Evolutionary conservation across 2,329 filamentous ascomycete species (phyloP), one percentile per base, ranked within the genome.

Genomic region (Fusarium guadeloupense): DNA sequence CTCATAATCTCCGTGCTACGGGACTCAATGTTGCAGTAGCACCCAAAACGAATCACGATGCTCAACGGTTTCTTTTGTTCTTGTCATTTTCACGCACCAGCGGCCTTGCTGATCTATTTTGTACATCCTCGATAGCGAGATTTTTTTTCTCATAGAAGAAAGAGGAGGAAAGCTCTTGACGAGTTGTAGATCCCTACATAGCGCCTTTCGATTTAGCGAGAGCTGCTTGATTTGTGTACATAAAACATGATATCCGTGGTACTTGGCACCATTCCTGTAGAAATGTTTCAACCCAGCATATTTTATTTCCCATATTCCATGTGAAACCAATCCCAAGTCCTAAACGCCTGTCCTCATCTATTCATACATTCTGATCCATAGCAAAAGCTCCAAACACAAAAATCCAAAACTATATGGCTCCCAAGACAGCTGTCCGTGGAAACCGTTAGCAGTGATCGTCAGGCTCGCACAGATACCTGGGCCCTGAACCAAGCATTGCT

Each of bases 11-110:
- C 17, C 14, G 45, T 34, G 41, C 30, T 20, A 47, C 42, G 25
- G 26, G 48, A 38, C 39, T 48, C 34, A 17, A 51, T 42, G 59
- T 44, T 43, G 53, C 30, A 28, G 49, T 25, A 38, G 25, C 47
- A 56, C 58, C 55, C 45, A 51, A 45, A 38, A 70, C 51, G 68
- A 70, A 41, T 66, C 43, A 70, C 49, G 68, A 70, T 34, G 49
- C 52, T 55, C 17, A 52, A 69, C 54, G 67, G 51, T 69, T 68
- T 41, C 42, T 67, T 68, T 52, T 35, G 21, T 39, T 52, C 56
- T 43, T 40, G 28, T n/a, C n/a, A n/a, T 59, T 46, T 45, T 54
- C 35, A 37, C 33, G 33, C 25, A 21, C 51, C 48, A 64, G 61
- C 56, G 43, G 42, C 37, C 34, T n/a, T 43, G 17, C 46, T 52